phyloP scores from a whole-genome alignment of 2,329 filamentous ascomycete genomes.

The Periglandula ipomoeae region DNA sequence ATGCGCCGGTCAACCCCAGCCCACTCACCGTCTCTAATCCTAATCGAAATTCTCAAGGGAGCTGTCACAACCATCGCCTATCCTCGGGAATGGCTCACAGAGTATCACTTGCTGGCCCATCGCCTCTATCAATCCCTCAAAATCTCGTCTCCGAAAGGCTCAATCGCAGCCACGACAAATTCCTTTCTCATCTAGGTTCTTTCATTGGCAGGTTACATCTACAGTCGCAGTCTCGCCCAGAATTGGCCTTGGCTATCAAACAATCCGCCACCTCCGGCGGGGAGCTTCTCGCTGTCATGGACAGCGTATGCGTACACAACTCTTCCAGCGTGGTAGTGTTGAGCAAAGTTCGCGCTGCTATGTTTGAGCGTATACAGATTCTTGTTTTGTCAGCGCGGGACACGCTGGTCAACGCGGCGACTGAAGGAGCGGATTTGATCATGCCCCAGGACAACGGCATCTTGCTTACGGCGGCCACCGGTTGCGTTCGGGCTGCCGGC shows the following conservation, averaged over 20 bases:
- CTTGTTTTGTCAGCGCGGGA: constrained; percentile 75
- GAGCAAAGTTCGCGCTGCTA: constrained; percentile 58
- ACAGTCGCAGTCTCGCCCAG: constrained; percentile 81
- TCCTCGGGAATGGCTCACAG: constrained; percentile 59
- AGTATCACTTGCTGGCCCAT: constrained; percentile 64
- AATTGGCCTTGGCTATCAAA: constrained; percentile 73
- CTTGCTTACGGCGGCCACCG: constrained; percentile 70
- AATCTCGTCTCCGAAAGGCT: constrained; percentile 79
- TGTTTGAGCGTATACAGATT: constrained; percentile 73
- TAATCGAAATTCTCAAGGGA: constrained; percentile 28
- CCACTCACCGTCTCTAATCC: constrained; percentile 19
- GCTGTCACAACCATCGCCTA: constrained; percentile 33
- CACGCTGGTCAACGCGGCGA: constrained; percentile 60
- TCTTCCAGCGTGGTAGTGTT: constrained; percentile 57
- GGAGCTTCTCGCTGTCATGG: constrained; percentile 68
- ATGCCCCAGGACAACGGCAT: constrained; percentile 70
- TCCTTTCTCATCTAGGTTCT: constrained; percentile 82
- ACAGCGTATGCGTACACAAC: constrained; percentile 74
- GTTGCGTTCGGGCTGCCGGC: constrained; percentile 81
- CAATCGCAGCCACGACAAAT: constrained; percentile 72
- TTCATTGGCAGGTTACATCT: constrained; percentile 86
- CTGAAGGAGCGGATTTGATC: constrained; percentile 67
- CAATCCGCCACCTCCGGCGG: constrained; percentile 77
- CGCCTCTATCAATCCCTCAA: constrained; percentile 51
- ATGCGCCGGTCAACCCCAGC: constrained; percentile 21